Base-by-base conservation (phyloP, 2,329 filamentous ascomycete species). In the Aspergillus tamarii region DNA sequence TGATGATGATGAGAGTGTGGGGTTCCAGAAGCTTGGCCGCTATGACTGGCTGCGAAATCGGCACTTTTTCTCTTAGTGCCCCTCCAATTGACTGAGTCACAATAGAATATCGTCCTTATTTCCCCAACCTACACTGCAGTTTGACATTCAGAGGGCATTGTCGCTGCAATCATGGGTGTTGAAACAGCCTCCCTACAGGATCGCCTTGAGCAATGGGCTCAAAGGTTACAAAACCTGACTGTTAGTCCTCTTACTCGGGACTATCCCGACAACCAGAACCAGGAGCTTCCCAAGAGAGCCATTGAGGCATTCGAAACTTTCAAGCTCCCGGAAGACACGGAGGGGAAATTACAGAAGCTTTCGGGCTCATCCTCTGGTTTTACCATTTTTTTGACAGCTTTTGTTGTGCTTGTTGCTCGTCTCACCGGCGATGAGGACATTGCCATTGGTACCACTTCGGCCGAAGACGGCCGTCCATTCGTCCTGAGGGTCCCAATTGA, bases 371-470 rank as follows among this genome's bases (percentile, higher is more conserved):
- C 73, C 21, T 76, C 79, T 4, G 66, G 72, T 0, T 81, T 82
- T 59, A 78, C 76, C 3, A 72, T 81, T 46, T 73, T 83, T 54
- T 68, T 83, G 63, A 76, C 81, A 26, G 79, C 81, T 23, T 80
- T 81, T 54, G 73, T 81, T 3, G 73, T 81, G 57, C 72, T 83
- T 52, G 80, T 81, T 26, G 77, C 77, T 64, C 78, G 81, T 64
- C 71, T 83, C 67, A 83, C 81, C 16, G 82, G 81, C 21, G 81
- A 83, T 64, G 82, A 83, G 66, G 81, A 83, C 67, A 82, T 83
- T 64, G 79, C 80, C 39, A 73, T 83, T 60, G 81, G 79, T 41
- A 82, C 81, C 52, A 82, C 78, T 62, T 72, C 74, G 14, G 75
- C 72, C 11, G 77, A 79, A 50, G 79, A 81, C 67, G 80, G 79